Evolutionary conservation across 305 asterid species (phyloP), one percentile per base, ranked within the genome.

Genomic region (Andrographis paniculata): DNA sequence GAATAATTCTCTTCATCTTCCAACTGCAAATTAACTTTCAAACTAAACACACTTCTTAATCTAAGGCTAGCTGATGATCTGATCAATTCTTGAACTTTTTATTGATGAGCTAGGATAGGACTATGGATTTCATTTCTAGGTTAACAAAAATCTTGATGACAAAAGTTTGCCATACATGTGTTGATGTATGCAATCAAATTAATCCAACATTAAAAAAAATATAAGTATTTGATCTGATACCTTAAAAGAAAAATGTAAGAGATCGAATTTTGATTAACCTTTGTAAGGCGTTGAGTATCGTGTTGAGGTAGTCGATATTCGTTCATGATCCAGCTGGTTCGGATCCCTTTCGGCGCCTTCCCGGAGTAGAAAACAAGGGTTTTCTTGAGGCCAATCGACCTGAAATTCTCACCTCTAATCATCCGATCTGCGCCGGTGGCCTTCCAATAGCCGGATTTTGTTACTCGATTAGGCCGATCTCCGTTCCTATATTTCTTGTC

Each of bases 311-410:
- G 53, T 13, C 96, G 93, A 20, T 80, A 87, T 41, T 87, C 96
- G 45, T 87, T 87, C 96, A 87, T 87, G 70, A 87, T 87, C 96
- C 96, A 87, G 15, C 85, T 77, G 0, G 83, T 80, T 15, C 96
- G 72, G 28, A 87, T 75, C 11, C 96, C 96, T 55, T 83, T 87
- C 0, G 96, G 96, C 19, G 96, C 96, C 56, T 82, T 87, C 0
- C 96, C 96, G 14, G 93, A 73, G 73, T 83, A 83, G 69, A 87
- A 87, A 64, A 87, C 96, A 3, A 87, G 92, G 73, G 96, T 87
- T 71, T 87, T 87, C 68, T 87, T 87, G 50, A 87, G 75, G 27
- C 96, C 96, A 36, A 87, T 87, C 0, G 93, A 66, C 62, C 79
- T 48, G 19, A 51, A 52, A 55, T 56, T 75, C 55, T 87, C 96